Base-by-base conservation (phyloP, 495 filamentous ascomycete species). In the Thozetella sp. region DNA sequence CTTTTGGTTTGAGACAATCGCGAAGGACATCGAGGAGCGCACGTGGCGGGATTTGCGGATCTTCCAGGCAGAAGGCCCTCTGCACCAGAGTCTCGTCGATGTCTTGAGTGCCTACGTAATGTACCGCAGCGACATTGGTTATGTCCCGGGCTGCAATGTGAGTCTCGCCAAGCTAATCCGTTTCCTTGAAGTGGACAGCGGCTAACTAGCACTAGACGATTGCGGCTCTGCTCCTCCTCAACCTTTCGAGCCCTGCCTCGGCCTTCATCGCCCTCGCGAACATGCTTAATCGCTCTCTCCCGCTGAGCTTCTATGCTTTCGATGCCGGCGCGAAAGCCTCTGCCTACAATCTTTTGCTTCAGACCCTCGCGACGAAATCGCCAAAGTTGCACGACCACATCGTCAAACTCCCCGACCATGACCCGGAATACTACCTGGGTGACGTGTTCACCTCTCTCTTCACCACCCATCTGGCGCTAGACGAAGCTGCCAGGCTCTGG, bases 71-170 rank as follows among this genome's bases (percentile, higher is more conserved):
- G 82, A 85, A 20, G 90, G 83, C 0, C 93, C 93, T 1, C 74
- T 97, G n/a, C 86, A 95, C 61, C 78, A 86, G 34, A 85, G 83
- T 27, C 78, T 98, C 13, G 72, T 90, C 23, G 90, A 98, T 73
- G 88, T 98, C 2, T 78, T 97, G 53, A 84, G 88, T 61, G 95
- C 95, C 4, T 97, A 97, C 70, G 85, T 87, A 45, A 93, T 96
- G 91, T 98, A 99, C 74, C 86, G 95, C 59, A 89, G 87, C 61
- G 95, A 99, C 71, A 91, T 98, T 60, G 94, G 94, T 61, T 97
- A 96, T 63, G 84, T 93, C 54, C 84, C 86, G 56, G 93, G 94
- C 57, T 91, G 91, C 62, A 93, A 96, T 72, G 88, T 91, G 72
- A 80, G 86, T 76, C 30, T 20, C 46, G 15, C 20, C 22, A 6